Evolutionary conservation across 2,329 filamentous ascomycete genomes (phyloP).

Genomic region (Colletotrichum orbiculare): DNA sequence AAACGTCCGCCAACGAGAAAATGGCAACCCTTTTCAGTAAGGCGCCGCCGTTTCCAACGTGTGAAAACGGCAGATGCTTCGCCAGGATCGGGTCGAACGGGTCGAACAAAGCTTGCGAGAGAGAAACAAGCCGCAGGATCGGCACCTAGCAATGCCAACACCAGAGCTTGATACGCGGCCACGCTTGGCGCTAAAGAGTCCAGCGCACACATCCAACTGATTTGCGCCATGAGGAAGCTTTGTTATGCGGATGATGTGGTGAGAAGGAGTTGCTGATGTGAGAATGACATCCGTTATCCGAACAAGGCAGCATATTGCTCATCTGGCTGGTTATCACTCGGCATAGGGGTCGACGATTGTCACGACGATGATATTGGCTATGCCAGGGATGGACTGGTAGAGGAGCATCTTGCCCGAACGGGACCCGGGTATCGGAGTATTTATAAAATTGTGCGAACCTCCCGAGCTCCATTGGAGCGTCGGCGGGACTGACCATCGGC

Average conservation of each 20-base stretch:
- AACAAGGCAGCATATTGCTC: background rate
- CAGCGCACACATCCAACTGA: slow-evolving; percentile 7
- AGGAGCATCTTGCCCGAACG: background rate
- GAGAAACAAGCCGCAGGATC: slow-evolving; percentile 14
- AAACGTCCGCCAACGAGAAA: too few relatives aligned
- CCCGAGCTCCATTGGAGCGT: slow-evolving; percentile 7
- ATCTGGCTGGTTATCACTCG: background rate
- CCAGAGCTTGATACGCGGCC: slow-evolving; percentile 27
- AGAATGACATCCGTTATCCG: background rate
- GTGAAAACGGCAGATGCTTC: background rate
- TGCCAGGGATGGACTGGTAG: background rate
- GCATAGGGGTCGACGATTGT: background rate
- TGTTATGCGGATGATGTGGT: background rate
- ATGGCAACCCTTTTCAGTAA: too few relatives aligned
- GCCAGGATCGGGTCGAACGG: slow-evolving; percentile 1
- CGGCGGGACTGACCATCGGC: slow-evolving; percentile 10
- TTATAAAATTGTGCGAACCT: background rate
- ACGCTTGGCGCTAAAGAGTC: slow-evolving; percentile 9
- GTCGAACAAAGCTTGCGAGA: slow-evolving; percentile 2
- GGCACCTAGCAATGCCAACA: slow-evolving; percentile 4
- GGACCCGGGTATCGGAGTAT: slow-evolving; percentile 14
- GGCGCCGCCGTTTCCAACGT: too few relatives aligned
- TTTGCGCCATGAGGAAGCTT: background rate
- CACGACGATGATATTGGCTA: background rate
- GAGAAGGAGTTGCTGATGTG: slow-evolving; percentile 12